Evolutionary conservation across 306 rosid species (phyloP).

Genomic region (Rosa lucieae): DNA sequence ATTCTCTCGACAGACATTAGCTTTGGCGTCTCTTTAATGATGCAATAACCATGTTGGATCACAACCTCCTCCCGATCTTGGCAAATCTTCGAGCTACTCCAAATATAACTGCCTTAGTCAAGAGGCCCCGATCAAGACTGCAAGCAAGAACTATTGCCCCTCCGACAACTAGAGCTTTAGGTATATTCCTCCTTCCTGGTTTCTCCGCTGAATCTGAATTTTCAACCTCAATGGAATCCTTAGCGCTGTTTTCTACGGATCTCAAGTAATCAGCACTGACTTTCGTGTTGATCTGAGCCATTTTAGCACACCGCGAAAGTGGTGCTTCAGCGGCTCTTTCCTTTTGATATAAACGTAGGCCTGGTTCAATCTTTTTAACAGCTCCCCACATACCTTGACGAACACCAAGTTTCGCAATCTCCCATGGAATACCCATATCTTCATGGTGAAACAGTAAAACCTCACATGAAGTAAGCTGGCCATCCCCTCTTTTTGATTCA

Average conservation of each 20-base stretch:
- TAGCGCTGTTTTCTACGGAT: slow-evolving; percentile 44
- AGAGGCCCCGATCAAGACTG: slow-evolving; percentile 77
- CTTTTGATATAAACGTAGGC: slow-evolving; percentile 62
- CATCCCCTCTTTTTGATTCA: slow-evolving; percentile 67
- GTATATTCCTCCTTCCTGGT: slow-evolving; percentile 58
- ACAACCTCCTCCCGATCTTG: slow-evolving; percentile 70
- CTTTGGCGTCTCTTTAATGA: slow-evolving; percentile 25
- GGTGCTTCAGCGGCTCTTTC: slow-evolving; percentile 58
- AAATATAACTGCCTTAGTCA: slow-evolving; percentile 85
- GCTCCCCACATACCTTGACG: slow-evolving; percentile 99
- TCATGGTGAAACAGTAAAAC: slow-evolving; percentile 80
- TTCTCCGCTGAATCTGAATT: slow-evolving; percentile 44
- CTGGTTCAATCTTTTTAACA: slow-evolving; percentile 88
- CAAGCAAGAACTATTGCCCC: slow-evolving; percentile 88
- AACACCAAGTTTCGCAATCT: slow-evolving; percentile 90
- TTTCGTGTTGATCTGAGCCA: slow-evolving; percentile 75
- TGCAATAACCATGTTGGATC: slow-evolving; percentile 31
- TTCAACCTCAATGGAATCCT: slow-evolving; percentile 40
- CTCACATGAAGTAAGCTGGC: slow-evolving; percentile 76
- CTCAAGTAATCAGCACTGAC: slow-evolving; percentile 61
- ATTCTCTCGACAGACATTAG: slow-evolving; percentile 28
- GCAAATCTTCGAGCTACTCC: slow-evolving; percentile 91
- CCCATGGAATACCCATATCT: slow-evolving; percentile 99
- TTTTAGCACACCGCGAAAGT: slow-evolving; percentile 55
- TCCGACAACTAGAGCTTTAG: slow-evolving; percentile 71